Percentiles rank a stretch among this genome's conserved stretches.
Conservation (phyloP, 1,284 basidiomycete species). For the Cryptococcus sp. region DNA sequence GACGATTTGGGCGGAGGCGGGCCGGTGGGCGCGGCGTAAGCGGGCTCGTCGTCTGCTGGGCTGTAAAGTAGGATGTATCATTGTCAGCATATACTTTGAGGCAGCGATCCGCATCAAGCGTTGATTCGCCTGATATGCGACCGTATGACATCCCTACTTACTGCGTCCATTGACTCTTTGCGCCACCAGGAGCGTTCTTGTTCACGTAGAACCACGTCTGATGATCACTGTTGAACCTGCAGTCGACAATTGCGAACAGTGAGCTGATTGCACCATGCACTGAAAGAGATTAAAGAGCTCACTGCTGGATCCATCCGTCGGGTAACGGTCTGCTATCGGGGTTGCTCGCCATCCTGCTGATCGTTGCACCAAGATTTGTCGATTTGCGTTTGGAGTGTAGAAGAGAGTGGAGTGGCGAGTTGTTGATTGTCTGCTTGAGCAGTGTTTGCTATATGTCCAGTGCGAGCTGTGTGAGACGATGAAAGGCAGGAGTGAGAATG, state of each 20-base stretch:
- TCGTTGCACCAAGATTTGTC: no score
- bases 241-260: background rate
- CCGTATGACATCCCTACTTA: conserved; percentile 22
- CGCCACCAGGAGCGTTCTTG: conserved; percentile 47
- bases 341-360: conserved; percentile 30
- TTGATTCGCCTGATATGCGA: no score
- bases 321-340: conserved; percentile 48
- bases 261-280: background rate
- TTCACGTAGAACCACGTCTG: conserved; percentile 56
- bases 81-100: background rate
- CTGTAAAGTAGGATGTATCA: conserved; percentile 19
- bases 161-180: conserved; percentile 52
- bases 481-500: background rate
- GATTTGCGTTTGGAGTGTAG: no score
- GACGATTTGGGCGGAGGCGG: conserved; percentile 33
- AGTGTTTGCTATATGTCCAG: no score
- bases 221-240: conserved; percentile 51
- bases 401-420: no score
- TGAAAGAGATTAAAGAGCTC: conserved; percentile 15
- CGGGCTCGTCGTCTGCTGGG: conserved; percentile 46
- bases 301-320: conserved; percentile 51
- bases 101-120: no score
- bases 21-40: conserved; percentile 45
- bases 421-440: no score
- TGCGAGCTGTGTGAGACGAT: no score